phyloP scores from a whole-genome alignment of 495 filamentous ascomycete genomes.

The Trichoderma orchidacearum region DNA sequence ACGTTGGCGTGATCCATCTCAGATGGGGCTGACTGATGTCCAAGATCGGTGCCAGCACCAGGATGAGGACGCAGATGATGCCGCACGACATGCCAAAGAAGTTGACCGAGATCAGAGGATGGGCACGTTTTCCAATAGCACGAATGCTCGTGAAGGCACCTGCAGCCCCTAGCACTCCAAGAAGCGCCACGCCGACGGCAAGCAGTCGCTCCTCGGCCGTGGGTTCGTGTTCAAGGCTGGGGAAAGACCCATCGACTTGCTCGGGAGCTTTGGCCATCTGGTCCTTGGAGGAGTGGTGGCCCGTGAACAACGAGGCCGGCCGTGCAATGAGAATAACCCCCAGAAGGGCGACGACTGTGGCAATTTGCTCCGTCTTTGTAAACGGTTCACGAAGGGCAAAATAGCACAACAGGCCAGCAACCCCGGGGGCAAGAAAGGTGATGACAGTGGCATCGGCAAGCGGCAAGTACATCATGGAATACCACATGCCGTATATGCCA shows the following conservation, averaged over 20 bases:
- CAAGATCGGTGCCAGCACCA: conserved; percentile 33
- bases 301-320: conserved; percentile 45
- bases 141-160: conserved; percentile 70
- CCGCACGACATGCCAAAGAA: conserved; percentile 69
- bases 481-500: conserved; percentile 50
- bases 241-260: conserved; percentile 13
- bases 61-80: conserved; percentile 46
- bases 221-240: conserved; percentile 18
- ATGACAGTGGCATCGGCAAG: conserved; percentile 87
- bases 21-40: conserved; percentile 35
- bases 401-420: conserved; percentile 75
- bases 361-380: conserved; percentile 62
- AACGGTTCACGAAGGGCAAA: conserved; percentile 65
- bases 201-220: conserved; percentile 54
- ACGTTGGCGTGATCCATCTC: conserved; percentile 47
- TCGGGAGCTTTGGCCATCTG: conserved; percentile 11
- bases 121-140: conserved; percentile 72
- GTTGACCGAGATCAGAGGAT: conserved; percentile 73
- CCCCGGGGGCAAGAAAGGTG: conserved; percentile 73
- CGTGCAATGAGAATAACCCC: conserved; percentile 81
- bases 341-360: conserved; percentile 57
- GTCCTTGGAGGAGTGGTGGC: conserved; percentile 1
- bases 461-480: conserved; percentile 72
- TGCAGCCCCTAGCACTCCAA: conserved; percentile 71
- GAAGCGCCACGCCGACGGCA: conserved; percentile 58